A percentile compares a stretch with the other conserved stretches of the same genome.
Evolutionary conservation across 2,329 filamentous ascomycete genomes (phyloP).

Genomic region (Zymoseptoria passerinii): DNA sequence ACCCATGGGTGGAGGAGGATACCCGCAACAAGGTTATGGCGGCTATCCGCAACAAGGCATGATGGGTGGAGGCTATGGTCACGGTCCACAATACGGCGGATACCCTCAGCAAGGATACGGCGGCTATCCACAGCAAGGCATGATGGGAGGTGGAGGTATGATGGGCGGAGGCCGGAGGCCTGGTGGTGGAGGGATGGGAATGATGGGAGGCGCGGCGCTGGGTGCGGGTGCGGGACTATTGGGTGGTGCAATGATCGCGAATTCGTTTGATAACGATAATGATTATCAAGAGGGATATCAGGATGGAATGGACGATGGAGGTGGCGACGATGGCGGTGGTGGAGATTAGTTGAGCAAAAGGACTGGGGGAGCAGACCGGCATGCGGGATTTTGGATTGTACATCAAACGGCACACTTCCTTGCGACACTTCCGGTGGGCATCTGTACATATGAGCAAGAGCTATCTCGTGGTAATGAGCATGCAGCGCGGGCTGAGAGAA

Average conservation of each 20-base stretch:
- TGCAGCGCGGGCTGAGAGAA: no score
- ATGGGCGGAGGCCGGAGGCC: constrained; percentile 35
- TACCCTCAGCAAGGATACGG: constrained; percentile 25
- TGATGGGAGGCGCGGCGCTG: constrained; percentile 63
- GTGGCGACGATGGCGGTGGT: constrained; percentile 29
- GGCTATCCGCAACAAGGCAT: constrained; percentile 19
- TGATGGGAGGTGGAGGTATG: constrained; percentile 25
- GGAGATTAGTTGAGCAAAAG: constrained; percentile 9
- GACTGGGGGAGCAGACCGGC: background rate
- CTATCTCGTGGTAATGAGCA: no score
- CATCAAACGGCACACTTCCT: background rate
- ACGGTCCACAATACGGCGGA: constrained; percentile 27
- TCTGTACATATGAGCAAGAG: no score
- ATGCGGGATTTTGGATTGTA: background rate
- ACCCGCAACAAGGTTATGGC: constrained; percentile 25
- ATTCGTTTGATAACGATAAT: constrained; percentile 50
- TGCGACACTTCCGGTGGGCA: no score
- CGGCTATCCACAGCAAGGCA: constrained; percentile 33
- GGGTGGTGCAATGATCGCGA: constrained; percentile 64
- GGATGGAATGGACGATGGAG: constrained; percentile 26
- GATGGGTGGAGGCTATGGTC: constrained; percentile 15
- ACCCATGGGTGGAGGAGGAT: constrained; percentile 27
- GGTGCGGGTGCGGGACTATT: constrained; percentile 75
- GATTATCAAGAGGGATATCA: constrained; percentile 48
- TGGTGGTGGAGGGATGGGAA: constrained; percentile 51